Base-by-base conservation (phyloP, 202 grass and related monocot species). In the Zizania palustris region DNA sequence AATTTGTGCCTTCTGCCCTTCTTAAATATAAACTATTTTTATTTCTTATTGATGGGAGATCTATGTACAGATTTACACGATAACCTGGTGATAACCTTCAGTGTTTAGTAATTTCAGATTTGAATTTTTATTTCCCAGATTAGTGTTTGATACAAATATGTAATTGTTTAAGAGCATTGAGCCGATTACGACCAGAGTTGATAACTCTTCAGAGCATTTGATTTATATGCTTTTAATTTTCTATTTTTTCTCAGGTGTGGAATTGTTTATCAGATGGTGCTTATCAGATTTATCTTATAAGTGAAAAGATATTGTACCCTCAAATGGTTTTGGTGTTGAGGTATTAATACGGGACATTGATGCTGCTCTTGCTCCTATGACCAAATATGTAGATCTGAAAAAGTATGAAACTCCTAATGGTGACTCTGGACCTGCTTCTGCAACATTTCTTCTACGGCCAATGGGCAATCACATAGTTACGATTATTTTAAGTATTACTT, bases 331-430 rank as follows among this genome's bases (percentile, higher is more conserved):
- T 85, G 87, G 92, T 70, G 96, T 89, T 57, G 96, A 99, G 87
- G 96, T 96, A 67, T 99, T 95, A 46, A 88, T 99, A 83, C 96
- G 96, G 96, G 92, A 99, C 79, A 83, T 99, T 73, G 96, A 99
- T 74, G 85, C 92, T 68, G 87, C 87, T 76, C 81, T 92, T 86
- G 69, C 78, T 71, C 89, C 92, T 63, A 48, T 93, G 72, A 67
- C 63, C 53, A 99, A 93, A 75, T 90, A 87, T 85, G 83, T 83
- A 60, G 87, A 94, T 71, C 15, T 78, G 68, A 88, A 85, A 74
- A 87, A 90, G 59, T 87, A 91, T 49, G 87, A 94, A 61, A 6
- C 79, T 86, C 83, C 87, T 66, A 98, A 95, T 81, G 96, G 89
- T 79, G 95, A 78, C 55, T 22, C 71, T 16, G 90, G 96, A 33